phyloP scores from a whole-genome alignment of 1,284 basidiomycete species.

The Neolentinus lepideus region DNA sequence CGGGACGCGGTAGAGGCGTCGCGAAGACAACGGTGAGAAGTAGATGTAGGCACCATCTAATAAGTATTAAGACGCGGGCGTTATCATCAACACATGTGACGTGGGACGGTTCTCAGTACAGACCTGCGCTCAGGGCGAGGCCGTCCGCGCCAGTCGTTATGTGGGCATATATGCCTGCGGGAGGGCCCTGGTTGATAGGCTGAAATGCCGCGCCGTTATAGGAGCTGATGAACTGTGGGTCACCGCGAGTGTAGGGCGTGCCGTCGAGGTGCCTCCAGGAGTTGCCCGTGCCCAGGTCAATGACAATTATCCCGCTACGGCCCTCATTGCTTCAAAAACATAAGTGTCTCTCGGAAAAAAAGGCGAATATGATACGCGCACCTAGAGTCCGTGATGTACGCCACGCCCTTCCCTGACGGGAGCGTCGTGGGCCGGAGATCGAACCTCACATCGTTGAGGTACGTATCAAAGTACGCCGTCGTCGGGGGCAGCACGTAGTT shows the following conservation, averaged over 20 bases:
- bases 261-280: conserved; percentile 23
- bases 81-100: no score
- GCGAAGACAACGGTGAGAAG: conserved; percentile 18
- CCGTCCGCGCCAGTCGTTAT: conserved; percentile 12
- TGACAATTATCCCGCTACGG: conserved; percentile 19
- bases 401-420: conserved; percentile 17
- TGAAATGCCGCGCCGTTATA: conserved; percentile 16
- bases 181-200: conserved; percentile 7
- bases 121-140: conserved; percentile 13
- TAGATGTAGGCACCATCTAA: conserved; percentile 19
- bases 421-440: conserved; percentile 17
- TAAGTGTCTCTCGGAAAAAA: background rate
- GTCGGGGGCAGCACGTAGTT: conserved; percentile 19
- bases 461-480: conserved; percentile 20
- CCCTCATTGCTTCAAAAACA: conserved; percentile 12
- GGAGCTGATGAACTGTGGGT: conserved; percentile 16
- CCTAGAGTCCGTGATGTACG: conserved; percentile 21
- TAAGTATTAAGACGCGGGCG: background rate
- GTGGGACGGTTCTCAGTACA: no score
- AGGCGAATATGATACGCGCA: background rate
- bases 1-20: conserved; percentile 20
- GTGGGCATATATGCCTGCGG: conserved; percentile 8
- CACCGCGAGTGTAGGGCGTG: conserved; percentile 12
- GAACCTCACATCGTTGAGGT: conserved; percentile 23
- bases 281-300: conserved; percentile 20